Conservation (phyloP, 352 stramenopile genomes). For the Pythium monospermum region DNA sequence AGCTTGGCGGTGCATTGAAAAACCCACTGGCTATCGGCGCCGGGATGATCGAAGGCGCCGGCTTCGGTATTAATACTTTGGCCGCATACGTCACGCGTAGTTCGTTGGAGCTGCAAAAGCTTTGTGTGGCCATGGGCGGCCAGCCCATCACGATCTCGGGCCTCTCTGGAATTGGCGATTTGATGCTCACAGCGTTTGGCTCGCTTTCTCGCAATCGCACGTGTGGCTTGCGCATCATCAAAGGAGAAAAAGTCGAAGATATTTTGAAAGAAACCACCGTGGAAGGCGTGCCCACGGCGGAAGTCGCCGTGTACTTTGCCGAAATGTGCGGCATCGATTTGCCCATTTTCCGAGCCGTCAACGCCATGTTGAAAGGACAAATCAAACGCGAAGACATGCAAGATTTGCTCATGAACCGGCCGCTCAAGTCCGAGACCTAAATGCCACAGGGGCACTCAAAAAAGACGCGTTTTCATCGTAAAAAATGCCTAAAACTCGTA, state of each 20-base stretch:
- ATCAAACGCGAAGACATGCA: constrained; percentile 71
- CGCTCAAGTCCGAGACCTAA: constrained; percentile 71
- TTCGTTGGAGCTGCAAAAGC: constrained; percentile 94
- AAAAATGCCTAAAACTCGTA: too few species aligned
- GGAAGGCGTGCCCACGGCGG: constrained; percentile 94
- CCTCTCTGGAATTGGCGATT: constrained; percentile 89
- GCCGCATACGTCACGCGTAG: constrained; percentile 94
- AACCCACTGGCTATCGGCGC: constrained; percentile 97
- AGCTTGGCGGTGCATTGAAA: constrained; percentile 96
- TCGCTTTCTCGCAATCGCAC: constrained; percentile 93
- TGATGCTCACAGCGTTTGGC: constrained; percentile 97
- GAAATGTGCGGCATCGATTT: constrained; percentile 88
- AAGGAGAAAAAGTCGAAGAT: constrained; percentile 89
- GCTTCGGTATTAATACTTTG: constrained; percentile 94
- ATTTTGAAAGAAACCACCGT: constrained; percentile 90
- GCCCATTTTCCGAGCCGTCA: constrained; percentile 87
- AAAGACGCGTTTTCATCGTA: too few species aligned
- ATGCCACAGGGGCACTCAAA: too few species aligned
- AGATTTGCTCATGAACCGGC: constrained; percentile 76
- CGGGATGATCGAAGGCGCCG: constrained; percentile 96
- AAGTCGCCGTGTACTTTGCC: constrained; percentile 90
- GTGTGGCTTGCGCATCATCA: constrained; percentile 93
- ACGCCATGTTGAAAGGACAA: constrained; percentile 79
- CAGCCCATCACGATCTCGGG: constrained; percentile 93
- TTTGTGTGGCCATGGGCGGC: constrained; percentile 93